These are phyloP conservation scores for Xylariomycetidae sp. DNA, from an alignment of 2,329 filamentous ascomycete species.

Conservation along the genomic window DNA sequence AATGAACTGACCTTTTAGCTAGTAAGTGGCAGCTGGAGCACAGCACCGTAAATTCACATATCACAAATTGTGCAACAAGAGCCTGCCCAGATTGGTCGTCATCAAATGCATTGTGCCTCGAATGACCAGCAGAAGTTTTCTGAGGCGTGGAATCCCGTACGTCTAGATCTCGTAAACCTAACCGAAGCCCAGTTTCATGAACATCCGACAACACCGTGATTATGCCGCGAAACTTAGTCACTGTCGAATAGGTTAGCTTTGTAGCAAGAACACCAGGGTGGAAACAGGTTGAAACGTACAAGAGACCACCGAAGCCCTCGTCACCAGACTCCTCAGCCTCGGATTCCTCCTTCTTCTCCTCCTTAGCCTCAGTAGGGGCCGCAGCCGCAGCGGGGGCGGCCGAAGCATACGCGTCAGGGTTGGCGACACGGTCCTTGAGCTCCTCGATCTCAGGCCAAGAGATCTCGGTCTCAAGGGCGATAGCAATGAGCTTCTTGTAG, in stretches of 20 bases:
- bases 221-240: constrained; percentile 43
- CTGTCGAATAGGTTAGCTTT: constrained; percentile 37
- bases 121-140: constrained; percentile 44
- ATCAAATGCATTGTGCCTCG: constrained; percentile 27
- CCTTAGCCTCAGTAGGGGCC: constrained; percentile 45
- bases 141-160: constrained; percentile 29
- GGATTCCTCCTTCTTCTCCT: constrained; percentile 59
- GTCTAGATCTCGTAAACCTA: constrained; percentile 34
- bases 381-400: constrained; percentile 65
- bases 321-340: constrained; percentile 64
- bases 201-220: constrained; percentile 32
- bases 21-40: too few species aligned
- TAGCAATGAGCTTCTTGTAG: constrained; percentile 94
- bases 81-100: constrained; percentile 5
- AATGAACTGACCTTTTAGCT: constrained; percentile 39
- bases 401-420: constrained; percentile 92
- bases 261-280: neutral
- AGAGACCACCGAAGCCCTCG: constrained; percentile 76
- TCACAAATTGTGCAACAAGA: too few species aligned
- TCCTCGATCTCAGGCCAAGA: constrained; percentile 93
- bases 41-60: too few species aligned
- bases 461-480: constrained; percentile 86
- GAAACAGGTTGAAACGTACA: constrained; percentile 39
- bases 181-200: constrained; percentile 36
- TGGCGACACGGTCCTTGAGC: constrained; percentile 99